Conservation (phyloP, 805 yeast species). For the Yarrowia phangngaensis region DNA sequence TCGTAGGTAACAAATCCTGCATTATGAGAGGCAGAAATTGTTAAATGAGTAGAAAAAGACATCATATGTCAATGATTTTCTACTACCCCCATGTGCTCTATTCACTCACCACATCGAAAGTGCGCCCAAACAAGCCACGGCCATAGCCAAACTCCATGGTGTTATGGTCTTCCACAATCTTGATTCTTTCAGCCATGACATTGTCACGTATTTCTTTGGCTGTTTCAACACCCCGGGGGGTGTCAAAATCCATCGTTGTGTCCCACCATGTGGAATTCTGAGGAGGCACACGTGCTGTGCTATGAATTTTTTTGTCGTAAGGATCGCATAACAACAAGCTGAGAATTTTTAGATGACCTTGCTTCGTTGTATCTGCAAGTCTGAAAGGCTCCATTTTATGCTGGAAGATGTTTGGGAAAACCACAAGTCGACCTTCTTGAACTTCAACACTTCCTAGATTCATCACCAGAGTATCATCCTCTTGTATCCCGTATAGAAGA, state of each 20-base stretch:
- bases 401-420: conserved; percentile 44
- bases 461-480: conserved; percentile 37
- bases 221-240: conserved; percentile 28
- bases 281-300: conserved; percentile 42
- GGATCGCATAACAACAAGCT: conserved; percentile 45
- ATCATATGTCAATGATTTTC: no score
- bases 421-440: conserved; percentile 37
- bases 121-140: conserved; percentile 36
- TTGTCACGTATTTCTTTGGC: conserved; percentile 38
- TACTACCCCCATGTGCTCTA: no score
- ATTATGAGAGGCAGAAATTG: no score
- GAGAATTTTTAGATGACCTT: conserved; percentile 43
- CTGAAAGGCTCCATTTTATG: conserved; percentile 44
- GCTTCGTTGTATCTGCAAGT: conserved; percentile 40
- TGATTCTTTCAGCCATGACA: conserved; percentile 34
- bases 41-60: no score
- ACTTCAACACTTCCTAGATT: conserved; percentile 38
- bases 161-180: conserved; percentile 28
- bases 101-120: no score
- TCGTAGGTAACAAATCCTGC: no score
- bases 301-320: conserved; percentile 35
- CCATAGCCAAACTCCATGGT: conserved; percentile 29
- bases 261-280: conserved; percentile 43
- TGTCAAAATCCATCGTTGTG: conserved; percentile 9
- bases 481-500: conserved; percentile 38